phyloP scores from a whole-genome alignment of 2,329 filamentous ascomycete genomes.

The Colletotrichum liaoningense region DNA sequence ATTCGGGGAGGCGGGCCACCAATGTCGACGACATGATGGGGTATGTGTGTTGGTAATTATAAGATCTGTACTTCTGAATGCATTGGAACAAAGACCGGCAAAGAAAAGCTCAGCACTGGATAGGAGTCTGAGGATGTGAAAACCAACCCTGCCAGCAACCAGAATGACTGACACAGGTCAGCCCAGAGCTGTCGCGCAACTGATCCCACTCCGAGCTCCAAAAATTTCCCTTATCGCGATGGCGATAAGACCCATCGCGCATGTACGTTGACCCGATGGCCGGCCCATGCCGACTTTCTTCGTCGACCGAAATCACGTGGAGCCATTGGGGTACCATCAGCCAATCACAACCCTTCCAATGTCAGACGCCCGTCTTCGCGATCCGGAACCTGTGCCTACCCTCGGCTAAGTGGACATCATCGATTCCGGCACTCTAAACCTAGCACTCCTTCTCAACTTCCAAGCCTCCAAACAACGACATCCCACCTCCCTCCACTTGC shows the following conservation, averaged over 20 bases:
- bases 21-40: constrained; percentile 30
- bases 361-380: constrained; percentile 36
- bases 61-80: background rate
- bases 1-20: constrained; percentile 23
- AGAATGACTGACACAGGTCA: constrained; percentile 3
- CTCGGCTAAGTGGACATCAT: constrained; percentile 58
- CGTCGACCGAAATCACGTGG: constrained; percentile 31
- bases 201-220: constrained; percentile 12
- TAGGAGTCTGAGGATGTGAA: background rate
- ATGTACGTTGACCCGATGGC: constrained; percentile 19
- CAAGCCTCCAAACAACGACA: constrained; percentile 22
- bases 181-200: constrained; percentile 3
- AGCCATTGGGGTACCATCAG: constrained; percentile 28
- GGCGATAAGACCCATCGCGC: constrained; percentile 8
- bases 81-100: constrained; percentile 20
- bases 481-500: constrained; percentile 4
- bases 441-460: constrained; percentile 31
- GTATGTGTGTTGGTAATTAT: background rate
- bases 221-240: constrained; percentile 35
- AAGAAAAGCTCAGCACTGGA: background rate
- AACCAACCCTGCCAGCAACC: background rate
- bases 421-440: constrained; percentile 33
- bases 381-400: constrained; percentile 42
- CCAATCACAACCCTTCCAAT: constrained; percentile 60
- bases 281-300: background rate